A percentile compares a stretch with the other conserved stretches of the same genome.
These are phyloP conservation scores for Phylloporus sp. DNA, from an alignment of 768 basidiomycete genomes.

Conservation along the genomic window DNA sequence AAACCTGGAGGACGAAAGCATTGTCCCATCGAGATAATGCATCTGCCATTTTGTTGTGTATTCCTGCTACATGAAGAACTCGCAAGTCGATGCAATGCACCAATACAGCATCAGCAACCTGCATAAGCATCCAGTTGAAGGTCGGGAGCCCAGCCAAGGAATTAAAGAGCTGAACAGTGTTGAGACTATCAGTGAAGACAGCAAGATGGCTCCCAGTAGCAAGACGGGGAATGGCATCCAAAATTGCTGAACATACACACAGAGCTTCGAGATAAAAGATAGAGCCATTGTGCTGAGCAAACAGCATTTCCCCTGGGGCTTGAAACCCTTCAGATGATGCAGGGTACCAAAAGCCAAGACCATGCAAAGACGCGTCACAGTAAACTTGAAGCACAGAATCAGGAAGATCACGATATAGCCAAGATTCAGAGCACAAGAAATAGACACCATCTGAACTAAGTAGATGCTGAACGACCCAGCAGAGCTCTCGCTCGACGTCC, in stretches of 20 bases:
- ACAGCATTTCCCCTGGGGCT: too few relatives aligned
- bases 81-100: conserved; percentile 14
- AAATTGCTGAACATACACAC: neutral
- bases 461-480: conserved; percentile 30
- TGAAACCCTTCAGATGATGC: too few relatives aligned
- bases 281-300: neutral
- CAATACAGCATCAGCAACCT: conserved; percentile 12
- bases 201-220: neutral
- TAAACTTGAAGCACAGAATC: neutral
- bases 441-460: conserved; percentile 2
- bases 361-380: conserved; percentile 29
- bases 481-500: neutral
- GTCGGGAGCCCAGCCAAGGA: conserved; percentile 9
- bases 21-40: conserved; percentile 18
- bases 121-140: conserved; percentile 17
- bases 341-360: conserved; percentile 24
- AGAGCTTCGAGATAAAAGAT: neutral
- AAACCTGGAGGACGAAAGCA: conserved; percentile 3
- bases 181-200: conserved; percentile 30
- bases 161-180: conserved; percentile 35
- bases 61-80: conserved; percentile 24
- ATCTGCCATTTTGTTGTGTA: conserved; percentile 25
- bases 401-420: too few relatives aligned
- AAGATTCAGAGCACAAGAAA: neutral
- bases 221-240: neutral